These are phyloP conservation scores for Verticillium zaregamsianum DNA, from an alignment of 2,329 filamentous ascomycete species.

Conservation along the genomic window DNA sequence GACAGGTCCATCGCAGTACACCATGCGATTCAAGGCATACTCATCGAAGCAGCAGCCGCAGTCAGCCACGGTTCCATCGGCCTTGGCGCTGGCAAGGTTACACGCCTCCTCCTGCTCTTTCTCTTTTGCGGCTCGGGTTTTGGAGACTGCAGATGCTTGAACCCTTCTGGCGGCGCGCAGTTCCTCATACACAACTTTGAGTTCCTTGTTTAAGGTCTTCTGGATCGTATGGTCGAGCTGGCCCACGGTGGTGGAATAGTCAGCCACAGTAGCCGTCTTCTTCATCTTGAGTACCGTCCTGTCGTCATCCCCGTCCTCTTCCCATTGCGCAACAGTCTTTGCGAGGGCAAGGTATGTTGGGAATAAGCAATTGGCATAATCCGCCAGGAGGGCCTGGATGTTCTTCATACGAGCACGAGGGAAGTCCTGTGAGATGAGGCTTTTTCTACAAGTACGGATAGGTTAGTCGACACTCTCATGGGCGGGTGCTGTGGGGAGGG, in stretches of 20 bases:
- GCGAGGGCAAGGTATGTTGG: constrained; percentile 30
- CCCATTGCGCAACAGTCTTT: constrained; percentile 3
- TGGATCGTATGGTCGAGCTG: constrained; percentile 16
- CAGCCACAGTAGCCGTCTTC: constrained; percentile 16
- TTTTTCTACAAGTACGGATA: constrained; percentile 1
- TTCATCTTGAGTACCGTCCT: constrained; percentile 22
- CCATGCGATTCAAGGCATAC: constrained; percentile 60
- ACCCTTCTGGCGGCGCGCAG: constrained; percentile 30
- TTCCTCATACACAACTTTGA: constrained; percentile 33
- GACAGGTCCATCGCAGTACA: constrained; percentile 57
- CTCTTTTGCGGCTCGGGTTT: constrained; percentile 15
- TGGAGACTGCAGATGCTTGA: constrained; percentile 17
- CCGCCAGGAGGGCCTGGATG: constrained; percentile 14
- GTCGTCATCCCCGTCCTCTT: constrained; percentile 6
- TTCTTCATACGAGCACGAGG: constrained; percentile 22
- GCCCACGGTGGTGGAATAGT: constrained; percentile 12
- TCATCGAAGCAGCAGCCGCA: constrained; percentile 73
- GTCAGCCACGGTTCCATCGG: constrained; percentile 53
- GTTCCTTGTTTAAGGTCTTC: background rate
- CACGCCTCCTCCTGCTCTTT: constrained; percentile 30
- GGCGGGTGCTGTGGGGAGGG: background rate
- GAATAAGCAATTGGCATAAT: constrained; percentile 24
- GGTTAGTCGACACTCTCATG: background rate
- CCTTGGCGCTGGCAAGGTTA: constrained; percentile 38
- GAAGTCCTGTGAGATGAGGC: constrained; percentile 31